These are phyloP conservation scores for Colletotrichum godetiae DNA, from an alignment of 2,329 filamentous ascomycete genomes.

Conservation along the genomic window DNA sequence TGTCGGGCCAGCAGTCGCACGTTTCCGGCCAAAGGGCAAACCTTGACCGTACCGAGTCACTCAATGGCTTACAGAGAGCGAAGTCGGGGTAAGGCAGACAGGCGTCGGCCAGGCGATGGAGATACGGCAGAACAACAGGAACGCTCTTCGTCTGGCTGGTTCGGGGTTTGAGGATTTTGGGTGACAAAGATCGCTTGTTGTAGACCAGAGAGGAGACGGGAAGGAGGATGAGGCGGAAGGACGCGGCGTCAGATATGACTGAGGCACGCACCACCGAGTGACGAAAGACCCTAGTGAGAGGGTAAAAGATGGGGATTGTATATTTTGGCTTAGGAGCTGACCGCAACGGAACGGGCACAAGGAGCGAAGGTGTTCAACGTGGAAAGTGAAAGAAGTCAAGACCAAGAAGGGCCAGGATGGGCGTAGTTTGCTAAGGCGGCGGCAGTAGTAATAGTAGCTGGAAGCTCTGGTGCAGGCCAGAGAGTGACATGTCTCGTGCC, in stretches of 20 bases:
- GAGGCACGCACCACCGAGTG: slow-evolving; percentile 22
- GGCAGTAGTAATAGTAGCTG: slow-evolving; percentile 30
- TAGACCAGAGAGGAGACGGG: neutral
- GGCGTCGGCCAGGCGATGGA: neutral
- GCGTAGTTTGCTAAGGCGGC: slow-evolving; percentile 34
- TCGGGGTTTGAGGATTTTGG: neutral
- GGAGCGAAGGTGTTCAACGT: slow-evolving; percentile 7
- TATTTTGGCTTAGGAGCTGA: slow-evolving; percentile 16
- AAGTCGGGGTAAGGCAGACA: neutral
- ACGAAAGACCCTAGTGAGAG: slow-evolving; percentile 19
- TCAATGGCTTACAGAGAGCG: slow-evolving; percentile 16
- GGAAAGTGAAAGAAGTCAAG: slow-evolving; percentile 15
- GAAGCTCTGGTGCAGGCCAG: slow-evolving; percentile 50
- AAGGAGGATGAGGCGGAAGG: slow-evolving; percentile 6
- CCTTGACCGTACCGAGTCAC: slow-evolving; percentile 13
- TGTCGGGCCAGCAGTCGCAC: slow-evolving; percentile 21
- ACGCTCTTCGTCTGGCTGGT: slow-evolving; percentile 11
- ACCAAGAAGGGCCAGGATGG: slow-evolving; percentile 8
- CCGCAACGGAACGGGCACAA: slow-evolving; percentile 16
- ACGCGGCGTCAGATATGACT: slow-evolving; percentile 21
- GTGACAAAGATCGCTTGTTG: slow-evolving; percentile 3
- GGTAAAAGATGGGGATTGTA: neutral
- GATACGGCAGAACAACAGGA: neutral
- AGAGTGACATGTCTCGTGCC: slow-evolving; percentile 56
- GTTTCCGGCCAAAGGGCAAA: slow-evolving; percentile 29